These are phyloP conservation scores for Crotalaria pallida DNA, from an alignment of 306 rosid genomes.

Conservation along the genomic window DNA sequence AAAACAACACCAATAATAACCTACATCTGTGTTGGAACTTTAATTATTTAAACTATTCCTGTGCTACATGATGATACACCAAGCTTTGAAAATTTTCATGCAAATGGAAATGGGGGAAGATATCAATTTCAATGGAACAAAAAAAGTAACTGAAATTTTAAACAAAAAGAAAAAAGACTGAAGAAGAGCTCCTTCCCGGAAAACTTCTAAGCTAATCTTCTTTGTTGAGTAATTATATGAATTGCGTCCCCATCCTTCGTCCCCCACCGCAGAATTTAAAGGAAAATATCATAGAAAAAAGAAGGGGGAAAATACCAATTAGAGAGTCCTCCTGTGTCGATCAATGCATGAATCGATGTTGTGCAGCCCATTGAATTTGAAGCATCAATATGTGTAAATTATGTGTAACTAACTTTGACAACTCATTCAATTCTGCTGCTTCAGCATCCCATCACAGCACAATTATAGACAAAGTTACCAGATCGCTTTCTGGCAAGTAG, in stretches of 20 bases:
- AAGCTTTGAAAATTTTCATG: slow-evolving; percentile 45
- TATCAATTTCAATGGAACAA: slow-evolving; percentile 42
- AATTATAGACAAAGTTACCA: slow-evolving; percentile 77
- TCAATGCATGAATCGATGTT: slow-evolving; percentile 41
- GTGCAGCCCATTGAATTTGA: slow-evolving; percentile 29
- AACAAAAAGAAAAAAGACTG: slow-evolving; percentile 26
- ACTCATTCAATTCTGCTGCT: no score
- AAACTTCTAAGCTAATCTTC: slow-evolving; percentile 43
- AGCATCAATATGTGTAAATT: slow-evolving; percentile 23
- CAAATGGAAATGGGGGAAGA: slow-evolving; percentile 51
- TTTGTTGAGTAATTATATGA: slow-evolving; percentile 41
- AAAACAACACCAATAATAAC: slow-evolving; percentile 35
- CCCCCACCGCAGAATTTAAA: slow-evolving; percentile 32
- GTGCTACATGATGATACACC: slow-evolving; percentile 54
- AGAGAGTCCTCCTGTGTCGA: slow-evolving; percentile 38
- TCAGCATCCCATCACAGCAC: slow-evolving; percentile 97
- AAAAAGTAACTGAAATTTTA: slow-evolving; percentile 32
- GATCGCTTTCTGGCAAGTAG: slow-evolving; percentile 65
- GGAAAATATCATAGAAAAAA: slow-evolving; percentile 27
- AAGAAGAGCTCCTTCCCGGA: slow-evolving; percentile 43
- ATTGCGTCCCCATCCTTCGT: slow-evolving; percentile 39
- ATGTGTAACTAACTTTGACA: neutral
- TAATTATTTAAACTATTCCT: slow-evolving; percentile 64
- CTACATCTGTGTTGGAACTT: slow-evolving; percentile 53
- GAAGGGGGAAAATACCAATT: slow-evolving; percentile 54